These are phyloP conservation scores for Plasmodium vinckei DNA, from an alignment of 169 alveolate species.

Conservation along the genomic window DNA sequence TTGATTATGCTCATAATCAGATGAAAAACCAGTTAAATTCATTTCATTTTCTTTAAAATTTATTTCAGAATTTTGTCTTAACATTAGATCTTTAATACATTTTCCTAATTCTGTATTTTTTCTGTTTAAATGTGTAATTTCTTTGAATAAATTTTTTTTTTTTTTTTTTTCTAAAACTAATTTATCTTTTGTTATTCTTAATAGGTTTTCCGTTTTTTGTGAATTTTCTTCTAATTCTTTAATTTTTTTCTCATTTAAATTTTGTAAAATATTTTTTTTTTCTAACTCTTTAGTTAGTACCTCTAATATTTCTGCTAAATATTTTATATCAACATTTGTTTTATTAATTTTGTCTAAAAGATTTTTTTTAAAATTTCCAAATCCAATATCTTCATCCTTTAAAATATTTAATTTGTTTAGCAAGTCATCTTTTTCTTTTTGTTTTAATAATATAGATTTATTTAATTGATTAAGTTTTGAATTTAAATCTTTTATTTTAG, in stretches of 20 bases:
- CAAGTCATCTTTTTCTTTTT: constrained; percentile 30
- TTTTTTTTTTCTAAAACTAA: constrained; percentile 2
- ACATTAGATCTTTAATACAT: neutral
- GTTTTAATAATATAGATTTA: constrained; percentile 2
- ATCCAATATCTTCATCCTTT: constrained; percentile 15
- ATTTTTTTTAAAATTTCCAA: constrained; percentile 46
- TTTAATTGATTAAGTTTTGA: constrained; percentile 10
- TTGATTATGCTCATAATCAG: neutral
- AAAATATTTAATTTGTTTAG: constrained; percentile 21
- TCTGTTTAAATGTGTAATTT: constrained; percentile 18
- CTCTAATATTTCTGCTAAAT: constrained; percentile 47
- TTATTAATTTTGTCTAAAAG: constrained; percentile 26
- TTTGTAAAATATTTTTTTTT: constrained; percentile 29
- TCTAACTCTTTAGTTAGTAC: constrained; percentile 51
- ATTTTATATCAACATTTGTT: constrained; percentile 51
- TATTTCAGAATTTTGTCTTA: neutral
- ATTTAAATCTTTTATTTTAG: constrained; percentile 11
- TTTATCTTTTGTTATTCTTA: constrained; percentile 17
- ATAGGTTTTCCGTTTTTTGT: neutral
- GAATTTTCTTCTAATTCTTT: constrained; percentile 23
- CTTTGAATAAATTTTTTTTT: constrained; percentile 18
- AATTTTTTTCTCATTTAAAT: neutral
- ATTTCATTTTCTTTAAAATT: neutral
- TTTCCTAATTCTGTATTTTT: constrained; percentile 32
- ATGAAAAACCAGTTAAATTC: neutral